Conservation (phyloP, 1,284 basidiomycete genomes). For the Ustilago crameri region DNA sequence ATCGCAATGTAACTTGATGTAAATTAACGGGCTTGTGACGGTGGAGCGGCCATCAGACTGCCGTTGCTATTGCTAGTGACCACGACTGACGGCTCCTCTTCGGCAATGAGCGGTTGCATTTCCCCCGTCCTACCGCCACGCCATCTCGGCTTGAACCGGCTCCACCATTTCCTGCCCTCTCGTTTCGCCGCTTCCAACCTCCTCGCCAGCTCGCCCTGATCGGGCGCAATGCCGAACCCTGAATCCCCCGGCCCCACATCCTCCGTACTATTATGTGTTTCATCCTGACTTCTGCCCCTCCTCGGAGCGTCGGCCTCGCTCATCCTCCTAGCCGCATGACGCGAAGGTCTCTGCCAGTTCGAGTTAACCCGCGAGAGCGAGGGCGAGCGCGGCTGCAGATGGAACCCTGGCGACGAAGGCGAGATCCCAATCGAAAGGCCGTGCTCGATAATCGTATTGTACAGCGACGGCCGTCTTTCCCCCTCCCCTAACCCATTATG, state of each 20-base stretch:
- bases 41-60: slow-evolving; percentile 25
- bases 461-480: slow-evolving; percentile 26
- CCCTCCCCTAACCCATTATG: not conserved
- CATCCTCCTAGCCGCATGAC: slow-evolving; percentile 31
- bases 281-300: slow-evolving; percentile 6
- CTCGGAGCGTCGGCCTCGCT: slow-evolving; percentile 24
- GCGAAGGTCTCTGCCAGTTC: slow-evolving; percentile 11
- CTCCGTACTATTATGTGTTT: not conserved
- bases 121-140: not conserved
- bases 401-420: slow-evolving; percentile 65
- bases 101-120: not conserved
- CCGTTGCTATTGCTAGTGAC: slow-evolving; percentile 34
- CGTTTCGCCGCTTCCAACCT: slow-evolving; percentile 17
- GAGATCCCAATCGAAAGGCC: slow-evolving; percentile 63
- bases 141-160: slow-evolving; percentile 14
- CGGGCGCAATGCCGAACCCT: slow-evolving; percentile 25
- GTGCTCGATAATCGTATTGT: slow-evolving; percentile 58
- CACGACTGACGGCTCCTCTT: slow-evolving; percentile 2
- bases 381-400: slow-evolving; percentile 52
- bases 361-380: slow-evolving; percentile 17
- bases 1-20: no score
- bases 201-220: slow-evolving; percentile 29
- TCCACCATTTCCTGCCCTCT: slow-evolving; percentile 19
- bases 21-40: no score
- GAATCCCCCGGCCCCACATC: slow-evolving; percentile 7